A percentile compares a stretch with the other conserved stretches of the same genome.
These are phyloP conservation scores for Craterostigma plantagineum DNA, from an alignment of 257 asterid species.

Conservation along the genomic window DNA sequence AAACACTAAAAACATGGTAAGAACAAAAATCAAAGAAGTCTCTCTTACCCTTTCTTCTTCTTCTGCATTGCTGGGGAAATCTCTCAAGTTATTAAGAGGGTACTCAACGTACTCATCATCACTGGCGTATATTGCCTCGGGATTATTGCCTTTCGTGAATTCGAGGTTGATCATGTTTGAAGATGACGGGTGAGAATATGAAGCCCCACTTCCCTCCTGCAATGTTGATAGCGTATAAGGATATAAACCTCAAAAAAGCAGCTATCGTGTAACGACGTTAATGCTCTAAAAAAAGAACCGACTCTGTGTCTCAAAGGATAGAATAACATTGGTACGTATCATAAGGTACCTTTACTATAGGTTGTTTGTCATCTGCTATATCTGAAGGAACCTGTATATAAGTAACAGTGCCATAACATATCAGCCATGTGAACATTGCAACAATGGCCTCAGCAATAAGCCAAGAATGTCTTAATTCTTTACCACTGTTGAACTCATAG, in stretches of 20 bases:
- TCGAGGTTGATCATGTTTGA: conserved; percentile 78
- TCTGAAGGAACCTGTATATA: conserved; percentile 62
- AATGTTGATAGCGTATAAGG: conserved; percentile 5
- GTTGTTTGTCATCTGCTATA: conserved; percentile 35
- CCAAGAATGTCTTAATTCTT: neutral
- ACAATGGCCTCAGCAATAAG: no score
- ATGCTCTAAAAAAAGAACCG: no score
- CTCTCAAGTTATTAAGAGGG: conserved; percentile 44
- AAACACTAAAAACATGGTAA: neutral
- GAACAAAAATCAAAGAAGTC: neutral
- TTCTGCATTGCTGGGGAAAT: conserved; percentile 65
- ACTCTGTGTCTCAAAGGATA: no score
- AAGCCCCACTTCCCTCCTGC: conserved; percentile 46
- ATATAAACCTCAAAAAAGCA: neutral
- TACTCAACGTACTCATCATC: conserved; percentile 77
- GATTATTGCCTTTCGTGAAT: conserved; percentile 32
- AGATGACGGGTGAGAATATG: conserved; percentile 39
- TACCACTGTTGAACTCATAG: conserved; percentile 76
- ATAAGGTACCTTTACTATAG: conserved; percentile 36
- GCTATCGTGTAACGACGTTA: no score
- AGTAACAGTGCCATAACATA: neutral
- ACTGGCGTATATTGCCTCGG: conserved; percentile 24
- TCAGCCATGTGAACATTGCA: neutral
- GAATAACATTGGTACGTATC: no score
- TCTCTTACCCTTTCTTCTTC: conserved; percentile 69